phyloP scores from a whole-genome alignment of 2,329 filamentous ascomycete species.

The Anthostomella pinea region DNA sequence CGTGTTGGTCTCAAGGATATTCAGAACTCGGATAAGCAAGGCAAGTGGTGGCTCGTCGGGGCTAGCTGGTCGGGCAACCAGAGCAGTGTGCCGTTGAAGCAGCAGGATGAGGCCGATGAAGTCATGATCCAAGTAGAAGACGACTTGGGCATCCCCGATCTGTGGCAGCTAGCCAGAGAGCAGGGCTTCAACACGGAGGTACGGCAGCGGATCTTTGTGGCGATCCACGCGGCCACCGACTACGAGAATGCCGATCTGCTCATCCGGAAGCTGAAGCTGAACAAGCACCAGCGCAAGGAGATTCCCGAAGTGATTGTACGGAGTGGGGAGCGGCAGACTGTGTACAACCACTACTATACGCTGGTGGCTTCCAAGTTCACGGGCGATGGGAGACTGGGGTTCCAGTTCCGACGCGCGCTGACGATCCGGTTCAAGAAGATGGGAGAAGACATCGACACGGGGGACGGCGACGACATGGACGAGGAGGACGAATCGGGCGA shows the following conservation, averaged over 20 bases:
- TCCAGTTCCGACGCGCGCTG: constrained; percentile 82
- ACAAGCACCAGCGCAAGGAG: constrained; percentile 81
- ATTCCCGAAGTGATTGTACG: constrained; percentile 85
- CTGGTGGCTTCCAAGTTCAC: constrained; percentile 79
- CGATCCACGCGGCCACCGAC: constrained; percentile 82
- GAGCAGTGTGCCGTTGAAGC: constrained; percentile 16
- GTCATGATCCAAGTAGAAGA: constrained; percentile 31
- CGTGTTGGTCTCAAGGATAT: constrained; percentile 81
- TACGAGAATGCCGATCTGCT: constrained; percentile 80
- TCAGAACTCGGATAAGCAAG: constrained; percentile 76
- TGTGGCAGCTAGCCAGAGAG: constrained; percentile 69
- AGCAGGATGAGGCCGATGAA: constrained; percentile 36
- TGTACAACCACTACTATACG: constrained; percentile 92
- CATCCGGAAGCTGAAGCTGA: constrained; percentile 77
- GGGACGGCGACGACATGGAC: constrained; percentile 56
- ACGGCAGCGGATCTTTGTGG: constrained; percentile 87
- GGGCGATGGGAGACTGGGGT: constrained; percentile 69
- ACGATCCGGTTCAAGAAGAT: constrained; percentile 84
- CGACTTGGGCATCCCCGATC: constrained; percentile 61
- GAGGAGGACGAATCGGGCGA: constrained; percentile 55
- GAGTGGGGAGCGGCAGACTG: constrained; percentile 77
- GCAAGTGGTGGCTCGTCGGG: constrained; percentile 98
- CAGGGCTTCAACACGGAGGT: constrained; percentile 86
- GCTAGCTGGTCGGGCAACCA: constrained; percentile 71
- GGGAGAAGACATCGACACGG: constrained; percentile 65